Conservation (phyloP, 257 asterid species). For the Pogostemon cablin region DNA sequence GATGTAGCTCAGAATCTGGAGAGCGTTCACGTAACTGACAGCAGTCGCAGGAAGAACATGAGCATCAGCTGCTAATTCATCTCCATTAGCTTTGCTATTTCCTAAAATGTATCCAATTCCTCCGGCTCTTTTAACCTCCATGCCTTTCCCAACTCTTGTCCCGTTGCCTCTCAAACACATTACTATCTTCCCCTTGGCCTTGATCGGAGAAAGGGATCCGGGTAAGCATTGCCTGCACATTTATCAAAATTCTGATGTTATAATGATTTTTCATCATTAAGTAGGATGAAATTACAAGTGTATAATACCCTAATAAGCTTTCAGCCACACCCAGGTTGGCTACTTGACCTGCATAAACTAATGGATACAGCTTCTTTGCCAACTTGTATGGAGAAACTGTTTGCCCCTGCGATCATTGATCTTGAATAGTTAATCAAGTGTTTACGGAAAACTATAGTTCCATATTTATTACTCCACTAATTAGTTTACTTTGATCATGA, state of each 20-base stretch:
- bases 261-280: neutral
- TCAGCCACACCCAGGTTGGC: conserved; percentile 42
- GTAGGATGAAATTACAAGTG: neutral
- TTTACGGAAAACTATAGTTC: neutral
- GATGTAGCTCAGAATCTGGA: conserved; percentile 46
- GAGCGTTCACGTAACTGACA: conserved; percentile 43
- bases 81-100: conserved; percentile 58
- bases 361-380: conserved; percentile 56
- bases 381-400: conserved; percentile 65
- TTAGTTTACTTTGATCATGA: conserved; percentile 45
- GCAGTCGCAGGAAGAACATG: conserved; percentile 65
- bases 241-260: neutral
- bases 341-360: conserved; percentile 72
- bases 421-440: neutral
- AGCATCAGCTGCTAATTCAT: conserved; percentile 45
- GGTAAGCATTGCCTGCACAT: conserved; percentile 79
- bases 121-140: conserved; percentile 88
- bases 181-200: conserved; percentile 77
- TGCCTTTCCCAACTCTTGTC: conserved; percentile 72
- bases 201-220: conserved; percentile 63
- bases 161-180: conserved; percentile 81
- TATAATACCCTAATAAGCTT: conserved; percentile 57
- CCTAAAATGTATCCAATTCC: conserved; percentile 76
- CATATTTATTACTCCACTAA: too few relatives aligned
- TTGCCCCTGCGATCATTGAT: conserved; percentile 61